Evolutionary conservation across 495 filamentous ascomycete species (phyloP), one percentile per base, ranked within the genome.

Genomic region (Penicillium argentinense): DNA sequence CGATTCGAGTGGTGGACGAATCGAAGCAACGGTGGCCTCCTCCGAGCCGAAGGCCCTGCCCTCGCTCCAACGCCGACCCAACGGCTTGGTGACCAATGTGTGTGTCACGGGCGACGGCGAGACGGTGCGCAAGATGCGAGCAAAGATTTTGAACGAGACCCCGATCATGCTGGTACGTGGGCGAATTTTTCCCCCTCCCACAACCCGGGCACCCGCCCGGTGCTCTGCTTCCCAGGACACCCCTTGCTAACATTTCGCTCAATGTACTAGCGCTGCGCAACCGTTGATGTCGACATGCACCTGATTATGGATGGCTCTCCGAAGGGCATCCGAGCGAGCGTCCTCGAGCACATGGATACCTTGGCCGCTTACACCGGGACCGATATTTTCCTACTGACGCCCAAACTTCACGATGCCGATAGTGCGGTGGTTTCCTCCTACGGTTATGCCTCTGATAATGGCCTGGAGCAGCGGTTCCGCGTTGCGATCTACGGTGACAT

Each of bases 401-500:
- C 88, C 17, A 95, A 89, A 69, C 62, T 75, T 42, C 64, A 69
- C 39, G 76, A 80, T 59, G 69, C 69, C 9, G 75, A 81, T 52
- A 77, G 67, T 52, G 70, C 73, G 18, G 64, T 72, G 28, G 63
- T 72, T 32, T 80, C 74, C 38, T 83, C 81, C 47, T 86, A 86
- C 42, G 82, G 84, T 39, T 85, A 85, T 57, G 75, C 75, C 5
- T 67, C 80, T n/a, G 82, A 85, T 43, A 82, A 76, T 55, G 74
- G 74, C 42, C 64, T 84, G 48, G 89, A 96, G 57, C 83, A 90
- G 54, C 81, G 93, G 44, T 85, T 95, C 67, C 84, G 91, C 47
- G 85, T 96, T 43, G 87, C 86, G 43, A 95, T 98, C 52, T 97
- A 92, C 56, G 95, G 95, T 25, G 93, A 97, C 66, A 83, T 90